Base-by-base conservation (phyloP, 208 protist species). In the Leishmania gerbilli region DNA sequence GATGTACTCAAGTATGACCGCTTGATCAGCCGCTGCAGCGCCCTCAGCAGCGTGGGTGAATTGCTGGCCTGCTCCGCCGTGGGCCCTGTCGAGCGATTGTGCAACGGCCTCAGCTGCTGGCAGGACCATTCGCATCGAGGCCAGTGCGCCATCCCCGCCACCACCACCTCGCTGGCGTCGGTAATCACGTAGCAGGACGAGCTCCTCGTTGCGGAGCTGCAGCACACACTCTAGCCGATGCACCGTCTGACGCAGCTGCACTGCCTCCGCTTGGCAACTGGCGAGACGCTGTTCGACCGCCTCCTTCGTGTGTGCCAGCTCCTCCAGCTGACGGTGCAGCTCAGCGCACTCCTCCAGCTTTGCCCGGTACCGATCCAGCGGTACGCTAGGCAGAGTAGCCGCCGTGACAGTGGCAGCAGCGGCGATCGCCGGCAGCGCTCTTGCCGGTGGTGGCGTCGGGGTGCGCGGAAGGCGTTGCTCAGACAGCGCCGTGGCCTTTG, bases 301-400 rank as follows among this genome's bases (percentile, higher is more conserved):
- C 34, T 77, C 71, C 17, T 74, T 24, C 13, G 55, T 9, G 15
- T 53, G 51, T 40, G 76, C 74, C 69, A 85, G 71, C 9, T 60
- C 42, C 2, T 40, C 81, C 13, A 85, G 27, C n/a, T 27, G 7
- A 47, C n/a, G 76, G 62, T 85, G 81, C 71, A 85, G 72, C 47
- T 67, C 56, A 3, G 81, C 81, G 17, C 81, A 85, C 64, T 85
- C 81, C 71, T 81, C 81, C 37, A 85, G 51, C 77, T 85, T 85
- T 31, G 69, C 76, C 2, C 58, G 81, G 49, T 81, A 85, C 27
- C 77, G 76, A 31, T 78, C 76, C 27, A 78, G 42, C 17, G 81
- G 62, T 53, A 81, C 65, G 11, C 69, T 34, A 19, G 45, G 8
- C 45, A 19, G 5, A 56, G 53, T 8, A 64, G 53, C 53, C 40